Evolutionary conservation across 768 basidiomycete species (phyloP).

Genomic region (Leccinum disarticulatum): DNA sequence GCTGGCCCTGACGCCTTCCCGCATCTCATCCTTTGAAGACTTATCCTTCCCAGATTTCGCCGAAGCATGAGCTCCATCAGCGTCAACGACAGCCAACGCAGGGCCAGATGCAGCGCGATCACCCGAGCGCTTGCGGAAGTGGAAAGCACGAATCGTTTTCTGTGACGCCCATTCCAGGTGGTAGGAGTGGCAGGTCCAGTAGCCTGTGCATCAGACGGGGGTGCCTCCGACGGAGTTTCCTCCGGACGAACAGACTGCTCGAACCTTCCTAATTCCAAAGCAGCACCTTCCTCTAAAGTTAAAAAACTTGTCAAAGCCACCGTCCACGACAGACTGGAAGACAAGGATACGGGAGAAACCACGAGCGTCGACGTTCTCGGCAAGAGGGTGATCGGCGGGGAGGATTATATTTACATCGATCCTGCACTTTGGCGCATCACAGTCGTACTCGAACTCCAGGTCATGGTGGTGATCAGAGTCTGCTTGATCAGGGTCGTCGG

Average conservation of each 20-base stretch:
- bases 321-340: slow-evolving; percentile 59
- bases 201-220: slow-evolving; percentile 12
- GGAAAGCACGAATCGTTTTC: slow-evolving; percentile 66
- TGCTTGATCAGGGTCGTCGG: slow-evolving; percentile 45
- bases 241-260: slow-evolving; percentile 38
- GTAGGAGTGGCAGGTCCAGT: slow-evolving; percentile 15
- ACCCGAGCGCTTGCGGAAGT: slow-evolving; percentile 59
- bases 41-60: slow-evolving; percentile 41
- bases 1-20: slow-evolving; percentile 69
- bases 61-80: slow-evolving; percentile 42
- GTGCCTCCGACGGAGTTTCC: slow-evolving; percentile 9
- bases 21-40: slow-evolving; percentile 46
- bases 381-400: slow-evolving; percentile 60
- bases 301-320: slow-evolving; percentile 83
- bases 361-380: slow-evolving; percentile 35
- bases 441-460: slow-evolving; percentile 91
- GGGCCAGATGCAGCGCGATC: slow-evolving; percentile 66
- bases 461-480: slow-evolving; percentile 66
- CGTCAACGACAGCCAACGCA: slow-evolving; percentile 77
- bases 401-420: slow-evolving; percentile 78
- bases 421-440: slow-evolving; percentile 81
- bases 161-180: slow-evolving; percentile 25
- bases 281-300: slow-evolving; percentile 72
- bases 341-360: slow-evolving; percentile 36
- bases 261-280: slow-evolving; percentile 78